Conservation (phyloP, 1,139 yeast genomes). For the Citeromyces hawaiiensis region DNA sequence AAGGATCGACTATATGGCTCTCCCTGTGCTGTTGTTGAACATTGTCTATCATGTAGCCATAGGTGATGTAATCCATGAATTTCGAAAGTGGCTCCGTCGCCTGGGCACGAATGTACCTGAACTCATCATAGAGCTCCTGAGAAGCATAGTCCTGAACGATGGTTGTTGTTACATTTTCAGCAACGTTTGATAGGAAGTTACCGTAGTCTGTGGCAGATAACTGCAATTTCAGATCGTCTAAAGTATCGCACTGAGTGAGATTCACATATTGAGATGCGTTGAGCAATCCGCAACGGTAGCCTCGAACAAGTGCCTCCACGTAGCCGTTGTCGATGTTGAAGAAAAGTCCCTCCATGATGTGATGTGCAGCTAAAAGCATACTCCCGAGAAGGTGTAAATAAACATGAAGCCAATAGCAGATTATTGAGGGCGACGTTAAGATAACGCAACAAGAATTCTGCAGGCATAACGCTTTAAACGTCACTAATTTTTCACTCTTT, state of each 20-base stretch:
- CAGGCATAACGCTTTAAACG: too few relatives aligned
- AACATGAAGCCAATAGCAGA: too few relatives aligned
- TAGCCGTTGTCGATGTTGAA: conserved; percentile 85
- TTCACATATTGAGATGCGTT: conserved; percentile 74
- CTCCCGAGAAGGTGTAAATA: too few relatives aligned
- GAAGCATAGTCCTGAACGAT: conserved; percentile 71
- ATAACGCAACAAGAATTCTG: too few relatives aligned
- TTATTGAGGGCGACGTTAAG: too few relatives aligned
- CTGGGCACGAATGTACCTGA: conserved; percentile 74
- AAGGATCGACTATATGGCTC: conserved; percentile 36
- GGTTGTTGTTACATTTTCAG: conserved; percentile 73
- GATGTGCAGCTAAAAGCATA: neutral
- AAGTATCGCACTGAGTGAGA: conserved; percentile 87
- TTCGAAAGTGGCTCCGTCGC: conserved; percentile 68
- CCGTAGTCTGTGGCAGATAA: conserved; percentile 94
- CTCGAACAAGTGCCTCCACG: conserved; percentile 90
- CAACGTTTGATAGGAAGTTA: conserved; percentile 70
- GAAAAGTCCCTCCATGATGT: conserved; percentile 67
- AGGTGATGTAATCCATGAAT: conserved; percentile 83
- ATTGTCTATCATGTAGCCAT: conserved; percentile 97
- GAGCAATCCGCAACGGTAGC: conserved; percentile 77
- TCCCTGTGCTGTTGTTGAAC: conserved; percentile 58
- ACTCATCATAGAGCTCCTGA: conserved; percentile 66
- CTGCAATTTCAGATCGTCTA: conserved; percentile 90
- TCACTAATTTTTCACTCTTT: too few relatives aligned